Percentiles rank a stretch among this genome's conserved stretches.
Evolutionary conservation across 1,139 yeast species (phyloP).

Genomic region (Hanseniaspora gamundiae): DNA sequence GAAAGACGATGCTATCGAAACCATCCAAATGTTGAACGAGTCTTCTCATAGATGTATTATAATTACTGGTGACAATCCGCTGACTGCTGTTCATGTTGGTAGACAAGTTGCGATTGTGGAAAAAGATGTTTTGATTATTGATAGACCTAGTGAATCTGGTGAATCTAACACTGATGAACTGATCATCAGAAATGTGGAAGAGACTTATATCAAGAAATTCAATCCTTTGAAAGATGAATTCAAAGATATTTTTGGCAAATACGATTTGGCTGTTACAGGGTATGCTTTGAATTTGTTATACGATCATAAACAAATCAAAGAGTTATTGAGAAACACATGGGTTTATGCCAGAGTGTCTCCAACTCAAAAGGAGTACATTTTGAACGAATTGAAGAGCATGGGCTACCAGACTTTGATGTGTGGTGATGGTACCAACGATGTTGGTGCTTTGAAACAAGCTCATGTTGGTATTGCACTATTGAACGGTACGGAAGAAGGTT

Average conservation of each 20-base stretch:
- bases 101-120: slow-evolving; percentile 82
- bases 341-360: slow-evolving; percentile 98
- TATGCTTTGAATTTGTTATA: slow-evolving; percentile 59
- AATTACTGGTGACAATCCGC: slow-evolving; percentile 98
- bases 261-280: slow-evolving; percentile 91
- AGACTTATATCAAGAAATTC: slow-evolving; percentile 59
- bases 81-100: slow-evolving; percentile 97
- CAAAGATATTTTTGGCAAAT: slow-evolving; percentile 41
- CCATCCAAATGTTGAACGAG: slow-evolving; percentile 85
- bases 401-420: slow-evolving; percentile 96
- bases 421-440: slow-evolving; percentile 99
- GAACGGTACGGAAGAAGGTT: slow-evolving; percentile 92
- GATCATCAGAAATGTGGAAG: slow-evolving; percentile 80
- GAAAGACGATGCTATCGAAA: slow-evolving; percentile 83
- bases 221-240: slow-evolving; percentile 42
- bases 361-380: slow-evolving; percentile 80
- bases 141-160: slow-evolving; percentile 58
- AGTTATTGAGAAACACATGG: slow-evolving; percentile 82
- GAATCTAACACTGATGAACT: slow-evolving; percentile 37
- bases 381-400: slow-evolving; percentile 70
- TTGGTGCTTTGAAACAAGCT: slow-evolving; percentile 97
- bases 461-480: slow-evolving; percentile 94
- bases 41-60: slow-evolving; percentile 90
- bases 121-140: slow-evolving; percentile 73
- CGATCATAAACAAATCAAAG: slow-evolving; percentile 53